Conservation (phyloP, 768 basidiomycete species). For the Gymnopilus dilepis region DNA sequence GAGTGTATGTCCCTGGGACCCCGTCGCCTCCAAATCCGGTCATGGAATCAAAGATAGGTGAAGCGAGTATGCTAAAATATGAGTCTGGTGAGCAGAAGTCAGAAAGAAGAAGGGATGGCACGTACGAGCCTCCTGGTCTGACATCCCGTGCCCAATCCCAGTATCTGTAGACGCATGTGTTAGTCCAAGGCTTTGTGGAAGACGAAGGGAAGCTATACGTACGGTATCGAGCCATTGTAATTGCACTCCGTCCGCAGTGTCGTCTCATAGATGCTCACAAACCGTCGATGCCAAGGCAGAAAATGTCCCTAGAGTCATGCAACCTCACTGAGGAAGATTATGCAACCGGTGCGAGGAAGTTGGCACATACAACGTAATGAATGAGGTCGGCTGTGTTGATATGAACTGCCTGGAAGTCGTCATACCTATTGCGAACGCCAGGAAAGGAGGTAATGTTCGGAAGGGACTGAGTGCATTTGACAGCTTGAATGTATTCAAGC, state of each 20-base stretch:
- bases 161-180: slow-evolving; percentile 27
- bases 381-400: slow-evolving; percentile 32
- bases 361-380: slow-evolving; percentile 37
- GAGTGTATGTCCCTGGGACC: slow-evolving; percentile 24
- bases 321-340: not conserved
- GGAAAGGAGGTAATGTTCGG: slow-evolving; percentile 25
- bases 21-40: slow-evolving; percentile 44
- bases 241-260: slow-evolving; percentile 37
- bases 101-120: not conserved
- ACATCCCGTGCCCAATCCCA: slow-evolving; percentile 44
- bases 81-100: not conserved
- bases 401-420: slow-evolving; percentile 42
- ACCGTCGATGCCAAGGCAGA: slow-evolving; percentile 41
- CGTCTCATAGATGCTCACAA: slow-evolving; percentile 32
- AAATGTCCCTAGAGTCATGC: slow-evolving; percentile 35
- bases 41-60: slow-evolving; percentile 39
- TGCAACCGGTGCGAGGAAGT: too few species aligned
- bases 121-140: slow-evolving; percentile 25
- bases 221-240: slow-evolving; percentile 38
- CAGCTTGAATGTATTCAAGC: slow-evolving; percentile 32
- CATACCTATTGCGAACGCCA: slow-evolving; percentile 36
- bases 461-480: slow-evolving; percentile 33
- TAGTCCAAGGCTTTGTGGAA: not conserved
- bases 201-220: slow-evolving; percentile 7
- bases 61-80: slow-evolving; percentile 30